Evolutionary conservation across 73 alveolate genomes (phyloP).

Genomic region (Symbiodinium natans): DNA sequence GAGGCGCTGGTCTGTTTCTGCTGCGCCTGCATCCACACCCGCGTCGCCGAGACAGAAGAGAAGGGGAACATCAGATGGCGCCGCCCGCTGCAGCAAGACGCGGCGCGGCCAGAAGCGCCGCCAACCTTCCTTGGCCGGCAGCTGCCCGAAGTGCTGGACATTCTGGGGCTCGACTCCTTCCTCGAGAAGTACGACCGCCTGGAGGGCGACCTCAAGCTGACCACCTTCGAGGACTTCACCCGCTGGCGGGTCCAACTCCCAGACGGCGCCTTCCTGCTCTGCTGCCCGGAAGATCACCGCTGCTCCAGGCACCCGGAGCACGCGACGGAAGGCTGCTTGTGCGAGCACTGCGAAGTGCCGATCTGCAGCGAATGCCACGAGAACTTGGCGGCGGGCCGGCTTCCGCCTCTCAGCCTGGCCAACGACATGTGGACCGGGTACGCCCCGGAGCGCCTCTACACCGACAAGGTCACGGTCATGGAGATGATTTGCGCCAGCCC

Average conservation of each 20-base stretch:
- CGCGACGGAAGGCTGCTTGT: neutral
- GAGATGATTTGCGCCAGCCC: constrained; percentile 57
- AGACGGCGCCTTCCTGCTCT: neutral
- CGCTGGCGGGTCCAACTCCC: constrained; percentile 19
- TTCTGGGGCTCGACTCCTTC: constrained; percentile 13
- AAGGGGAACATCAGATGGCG: neutral
- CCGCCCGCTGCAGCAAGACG: constrained; percentile 13
- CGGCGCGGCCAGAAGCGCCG: neutral
- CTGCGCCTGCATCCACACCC: constrained; percentile 69
- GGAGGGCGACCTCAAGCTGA: neutral
- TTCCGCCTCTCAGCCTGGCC: constrained; percentile 39
- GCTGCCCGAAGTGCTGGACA: neutral
- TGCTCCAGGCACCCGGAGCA: neutral
- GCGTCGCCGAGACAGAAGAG: neutral
- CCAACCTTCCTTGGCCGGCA: neutral
- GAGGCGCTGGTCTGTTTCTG: constrained; percentile 53
- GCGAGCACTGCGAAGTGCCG: constrained; percentile 17
- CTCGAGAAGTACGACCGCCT: neutral
- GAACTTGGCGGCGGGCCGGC: neutral
- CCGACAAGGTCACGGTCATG: constrained; percentile 31
- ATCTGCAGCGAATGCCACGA: constrained; percentile 15
- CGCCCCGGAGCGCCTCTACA: constrained; percentile 19
- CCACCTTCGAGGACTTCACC: constrained; percentile 10
- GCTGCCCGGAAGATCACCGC: constrained; percentile 55
- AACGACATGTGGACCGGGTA: constrained; percentile 80